These are phyloP conservation scores for Pythium sukuiense DNA, from an alignment of 352 stramenopile species.

Conservation along the genomic window DNA sequence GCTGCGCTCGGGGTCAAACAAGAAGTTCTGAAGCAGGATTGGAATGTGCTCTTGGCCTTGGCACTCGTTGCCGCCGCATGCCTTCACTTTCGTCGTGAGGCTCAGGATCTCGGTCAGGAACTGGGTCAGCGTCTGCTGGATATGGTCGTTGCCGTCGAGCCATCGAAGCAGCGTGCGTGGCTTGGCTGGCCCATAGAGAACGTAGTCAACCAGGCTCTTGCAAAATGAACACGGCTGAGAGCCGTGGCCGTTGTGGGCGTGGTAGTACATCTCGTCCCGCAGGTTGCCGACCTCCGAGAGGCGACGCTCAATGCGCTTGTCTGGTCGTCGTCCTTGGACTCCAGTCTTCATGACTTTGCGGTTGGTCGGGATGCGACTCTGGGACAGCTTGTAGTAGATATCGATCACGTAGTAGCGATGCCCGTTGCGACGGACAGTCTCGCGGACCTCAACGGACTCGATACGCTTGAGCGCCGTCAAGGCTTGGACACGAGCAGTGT, in stretches of 20 bases:
- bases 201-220: constrained; percentile 14
- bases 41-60: constrained; percentile 22
- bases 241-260: constrained; percentile 24
- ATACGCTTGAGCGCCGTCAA: constrained; percentile 23
- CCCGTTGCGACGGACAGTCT: constrained; percentile 19
- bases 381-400: constrained; percentile 19
- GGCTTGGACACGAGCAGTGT: constrained; percentile 9
- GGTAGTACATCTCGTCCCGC: constrained; percentile 27
- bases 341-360: background rate
- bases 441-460: constrained; percentile 15
- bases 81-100: constrained; percentile 22
- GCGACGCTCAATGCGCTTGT: constrained; percentile 15
- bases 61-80: constrained; percentile 11
- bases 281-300: constrained; percentile 25
- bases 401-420: constrained; percentile 25
- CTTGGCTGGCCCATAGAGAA: constrained; percentile 17
- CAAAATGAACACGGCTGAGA: constrained; percentile 19
- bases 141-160: constrained; percentile 10
- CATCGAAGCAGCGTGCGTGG: constrained; percentile 9
- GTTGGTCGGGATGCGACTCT: constrained; percentile 19
- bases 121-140: constrained; percentile 14
- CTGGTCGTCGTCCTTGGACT: background rate
- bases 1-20: background rate
- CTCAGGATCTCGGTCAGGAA: constrained; percentile 19
- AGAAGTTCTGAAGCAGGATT: constrained; percentile 12